Conservation (phyloP, 139 green algal genomes). For the Chlorella sp. region DNA sequence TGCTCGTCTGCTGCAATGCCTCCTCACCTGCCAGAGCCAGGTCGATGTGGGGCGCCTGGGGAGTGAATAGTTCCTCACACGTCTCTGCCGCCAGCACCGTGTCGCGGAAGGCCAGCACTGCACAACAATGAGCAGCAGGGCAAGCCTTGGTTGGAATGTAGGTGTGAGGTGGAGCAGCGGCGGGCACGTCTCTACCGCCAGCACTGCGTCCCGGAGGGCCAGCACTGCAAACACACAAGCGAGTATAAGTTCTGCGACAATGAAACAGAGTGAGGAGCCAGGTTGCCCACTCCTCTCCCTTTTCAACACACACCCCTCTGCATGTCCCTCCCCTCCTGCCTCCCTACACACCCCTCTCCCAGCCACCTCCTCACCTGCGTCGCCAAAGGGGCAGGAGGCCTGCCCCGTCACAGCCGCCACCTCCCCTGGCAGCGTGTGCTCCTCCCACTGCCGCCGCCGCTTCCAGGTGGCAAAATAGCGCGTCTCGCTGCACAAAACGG, state of each 20-base stretch:
- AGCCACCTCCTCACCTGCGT: no score
- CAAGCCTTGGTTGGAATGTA: no score
- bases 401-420: slow-evolving; percentile 74
- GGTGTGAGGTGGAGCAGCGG: no score
- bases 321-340: no score
- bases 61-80: slow-evolving; percentile 99
- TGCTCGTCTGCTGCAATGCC: no score
- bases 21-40: slow-evolving; percentile 68
- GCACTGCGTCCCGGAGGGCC: slow-evolving; percentile 68
- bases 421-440: slow-evolving; percentile 71
- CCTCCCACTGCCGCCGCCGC: slow-evolving; percentile 69
- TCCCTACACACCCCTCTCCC: no score
- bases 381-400: slow-evolving; percentile 83
- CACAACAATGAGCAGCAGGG: background rate
- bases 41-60: slow-evolving; percentile 74
- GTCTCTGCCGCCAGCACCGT: slow-evolving; percentile 84
- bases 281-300: no score
- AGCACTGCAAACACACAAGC: slow-evolving; percentile 1
- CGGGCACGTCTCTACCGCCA: slow-evolving; percentile 90
- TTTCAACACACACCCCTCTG: no score
- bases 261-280: no score
- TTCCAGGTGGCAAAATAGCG: slow-evolving; percentile 90
- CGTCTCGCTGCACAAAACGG: slow-evolving; percentile 32
- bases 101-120: slow-evolving; percentile 75
- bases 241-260: no score